Percentiles rank a stretch among this genome's conserved stretches.
Evolutionary conservation across 495 filamentous ascomycete genomes (phyloP).

Genomic region (Neurospora tetraspora): DNA sequence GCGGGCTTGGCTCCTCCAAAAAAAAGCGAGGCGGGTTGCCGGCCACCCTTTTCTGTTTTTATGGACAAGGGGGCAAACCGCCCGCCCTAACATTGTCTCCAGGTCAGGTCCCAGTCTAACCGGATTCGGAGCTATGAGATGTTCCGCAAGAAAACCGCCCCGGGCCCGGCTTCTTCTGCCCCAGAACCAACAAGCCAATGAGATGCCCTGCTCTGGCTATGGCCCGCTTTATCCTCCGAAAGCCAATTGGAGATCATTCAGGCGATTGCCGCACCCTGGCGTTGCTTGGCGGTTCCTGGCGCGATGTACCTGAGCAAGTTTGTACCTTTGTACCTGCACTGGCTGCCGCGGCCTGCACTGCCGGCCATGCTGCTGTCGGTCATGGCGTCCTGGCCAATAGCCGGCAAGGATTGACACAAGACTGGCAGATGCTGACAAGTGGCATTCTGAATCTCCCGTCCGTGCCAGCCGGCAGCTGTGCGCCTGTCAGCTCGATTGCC

Average conservation of each 20-base stretch:
- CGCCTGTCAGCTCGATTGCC: constrained; percentile 17
- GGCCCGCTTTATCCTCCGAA: constrained; percentile 6
- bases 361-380: neutral
- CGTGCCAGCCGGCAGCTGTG: neutral
- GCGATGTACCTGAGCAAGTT: neutral
- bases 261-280: neutral
- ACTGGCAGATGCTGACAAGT: neutral
- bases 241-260: neutral
- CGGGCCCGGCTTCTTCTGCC: neutral
- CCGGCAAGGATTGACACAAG: neutral
- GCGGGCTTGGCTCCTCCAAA: constrained; percentile 5
- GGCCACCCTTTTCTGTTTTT: neutral
- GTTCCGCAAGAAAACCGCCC: constrained; percentile 10
- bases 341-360: neutral
- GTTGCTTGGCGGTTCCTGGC: neutral
- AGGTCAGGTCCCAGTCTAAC: constrained; percentile 9
- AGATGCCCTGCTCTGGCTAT: neutral
- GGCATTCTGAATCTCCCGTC: neutral
- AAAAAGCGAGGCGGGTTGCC: constrained; percentile 2
- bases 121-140: constrained; percentile 10
- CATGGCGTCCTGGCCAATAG: neutral
- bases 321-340: neutral
- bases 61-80: constrained; percentile 12
- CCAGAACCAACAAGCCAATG: constrained; percentile 11
- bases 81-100: constrained; percentile 1